A percentile compares a stretch with the other conserved stretches of the same genome.
phyloP scores from a whole-genome alignment of 2,329 filamentous ascomycete species.

The Cucurbitaria berberidis region DNA sequence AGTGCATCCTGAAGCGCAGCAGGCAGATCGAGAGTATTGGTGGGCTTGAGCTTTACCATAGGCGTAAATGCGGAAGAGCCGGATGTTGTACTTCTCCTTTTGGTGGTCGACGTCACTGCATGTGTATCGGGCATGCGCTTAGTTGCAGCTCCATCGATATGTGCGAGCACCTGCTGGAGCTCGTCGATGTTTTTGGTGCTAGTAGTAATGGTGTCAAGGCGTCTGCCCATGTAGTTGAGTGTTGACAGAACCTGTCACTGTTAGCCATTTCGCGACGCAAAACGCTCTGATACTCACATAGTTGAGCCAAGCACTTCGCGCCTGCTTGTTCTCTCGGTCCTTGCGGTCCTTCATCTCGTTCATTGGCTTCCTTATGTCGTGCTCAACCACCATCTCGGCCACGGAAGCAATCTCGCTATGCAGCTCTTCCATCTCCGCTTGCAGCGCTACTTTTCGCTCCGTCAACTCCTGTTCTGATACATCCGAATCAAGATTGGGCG shows the following conservation, averaged over 20 bases:
- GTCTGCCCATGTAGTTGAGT: slow-evolving; percentile 51
- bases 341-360: slow-evolving; percentile 49
- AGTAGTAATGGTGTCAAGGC: slow-evolving; percentile 36
- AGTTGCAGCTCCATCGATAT: slow-evolving; percentile 32
- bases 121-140: slow-evolving; percentile 32
- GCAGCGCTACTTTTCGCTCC: slow-evolving; percentile 60
- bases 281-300: slow-evolving; percentile 43
- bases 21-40: slow-evolving; percentile 37
- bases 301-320: slow-evolving; percentile 50
- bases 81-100: slow-evolving; percentile 31
- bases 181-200: slow-evolving; percentile 35
- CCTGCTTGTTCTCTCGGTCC: slow-evolving; percentile 42
- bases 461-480: slow-evolving; percentile 52
- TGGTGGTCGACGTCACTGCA: slow-evolving; percentile 18
- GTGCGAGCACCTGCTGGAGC: slow-evolving; percentile 41
- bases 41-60: slow-evolving; percentile 37
- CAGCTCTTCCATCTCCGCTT: slow-evolving; percentile 71
- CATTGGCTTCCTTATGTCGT: slow-evolving; percentile 69
- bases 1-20: slow-evolving; percentile 43
- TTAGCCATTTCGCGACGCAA: slow-evolving; percentile 7
- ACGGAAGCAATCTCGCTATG: slow-evolving; percentile 73
- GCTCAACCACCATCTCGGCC: slow-evolving; percentile 72
- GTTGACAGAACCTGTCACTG: slow-evolving; percentile 43
- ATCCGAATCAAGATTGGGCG: slow-evolving; percentile 11
- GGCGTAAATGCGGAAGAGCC: slow-evolving; percentile 34